Evolutionary conservation across 352 stramenopile genomes (phyloP), one percentile per base, ranked within the genome.

Genomic region (Phytophthora citricola): DNA sequence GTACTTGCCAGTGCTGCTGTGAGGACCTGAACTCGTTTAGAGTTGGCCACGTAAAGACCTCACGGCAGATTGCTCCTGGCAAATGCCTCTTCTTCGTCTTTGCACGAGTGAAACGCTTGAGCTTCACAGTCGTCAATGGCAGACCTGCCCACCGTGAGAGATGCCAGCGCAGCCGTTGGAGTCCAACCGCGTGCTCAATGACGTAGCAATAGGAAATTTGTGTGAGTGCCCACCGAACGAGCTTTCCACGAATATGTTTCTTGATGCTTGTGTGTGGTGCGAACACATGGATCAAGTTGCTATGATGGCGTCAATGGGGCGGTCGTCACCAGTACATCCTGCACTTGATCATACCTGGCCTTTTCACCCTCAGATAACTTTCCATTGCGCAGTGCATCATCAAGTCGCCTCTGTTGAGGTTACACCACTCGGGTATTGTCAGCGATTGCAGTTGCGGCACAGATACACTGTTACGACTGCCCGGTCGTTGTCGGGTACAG

Each of bases 141-240:
- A 53, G 31, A 2, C 54, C 20, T 17, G 29, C 43, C 43, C 54
- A 62, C 17, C 54, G 3, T 2, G 54, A 54, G 0, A 62, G 32
- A 62, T 62, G 15, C 53, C 54, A 15, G 54, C 54, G 38, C 41
- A 62, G 0, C 47, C 43, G 24, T 62, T 62, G 1, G 32, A n/a
- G 3, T 12, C 34, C 34, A 43, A 45, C 29, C 0, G 55, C 55
- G 41, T 63, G 55, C 14, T 63, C 45, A 22, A 63, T 52, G 3
- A 63, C n/a, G 10, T 62, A 63, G 3, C 31, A 31, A 24, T 43
- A 48, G 0, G 38, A 20, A 31, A 63, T 63, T 2, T 55, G 4
- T 31, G 54, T 55, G 6, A 63, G 17, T 5, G 34, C 32, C 44
- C 44, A 55, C 2, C 55, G 11, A 9, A 63, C 15, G 1, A 53